Conservation (phyloP, 2,329 filamentous ascomycete genomes). For the Botrytis aclada region DNA sequence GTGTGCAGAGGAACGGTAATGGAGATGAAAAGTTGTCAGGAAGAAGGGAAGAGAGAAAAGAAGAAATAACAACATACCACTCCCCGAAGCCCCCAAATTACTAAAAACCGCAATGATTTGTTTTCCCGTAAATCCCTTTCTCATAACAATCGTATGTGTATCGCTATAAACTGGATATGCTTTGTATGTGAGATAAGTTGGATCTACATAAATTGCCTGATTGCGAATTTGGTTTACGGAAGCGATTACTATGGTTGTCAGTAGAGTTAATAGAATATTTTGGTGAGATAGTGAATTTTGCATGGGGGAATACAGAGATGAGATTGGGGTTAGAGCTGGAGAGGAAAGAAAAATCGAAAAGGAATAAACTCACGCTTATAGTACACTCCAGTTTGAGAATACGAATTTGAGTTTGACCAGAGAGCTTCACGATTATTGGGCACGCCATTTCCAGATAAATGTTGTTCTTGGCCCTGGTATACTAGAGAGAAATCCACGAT, state of each 20-base stretch:
- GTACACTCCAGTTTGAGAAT: slow-evolving; percentile 39
- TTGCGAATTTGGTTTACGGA: slow-evolving; percentile 33
- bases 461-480: slow-evolving; percentile 54
- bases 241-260: slow-evolving; percentile 33
- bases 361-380: slow-evolving; percentile 36
- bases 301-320: rapidly evolving
- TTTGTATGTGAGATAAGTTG: slow-evolving; percentile 31
- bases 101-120: slow-evolving; percentile 40
- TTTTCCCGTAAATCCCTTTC: slow-evolving; percentile 29
- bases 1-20: not conserved
- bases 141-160: slow-evolving; percentile 31
- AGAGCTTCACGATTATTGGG: slow-evolving; percentile 46
- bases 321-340: too few species aligned
- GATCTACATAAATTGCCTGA: slow-evolving; percentile 30
- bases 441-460: slow-evolving; percentile 42
- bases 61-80: not conserved
- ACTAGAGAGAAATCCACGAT: slow-evolving; percentile 28
- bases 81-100: slow-evolving; percentile 39
- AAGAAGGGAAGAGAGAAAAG: too few species aligned
- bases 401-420: slow-evolving; percentile 43
- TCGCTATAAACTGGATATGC: slow-evolving; percentile 33
- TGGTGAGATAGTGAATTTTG: not conserved
- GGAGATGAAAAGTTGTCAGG: not conserved
- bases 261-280: not conserved
- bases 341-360: not conserved